Base-by-base conservation (phyloP, 2,329 filamentous ascomycete species). In the Akanthomyces uredinophilus region DNA sequence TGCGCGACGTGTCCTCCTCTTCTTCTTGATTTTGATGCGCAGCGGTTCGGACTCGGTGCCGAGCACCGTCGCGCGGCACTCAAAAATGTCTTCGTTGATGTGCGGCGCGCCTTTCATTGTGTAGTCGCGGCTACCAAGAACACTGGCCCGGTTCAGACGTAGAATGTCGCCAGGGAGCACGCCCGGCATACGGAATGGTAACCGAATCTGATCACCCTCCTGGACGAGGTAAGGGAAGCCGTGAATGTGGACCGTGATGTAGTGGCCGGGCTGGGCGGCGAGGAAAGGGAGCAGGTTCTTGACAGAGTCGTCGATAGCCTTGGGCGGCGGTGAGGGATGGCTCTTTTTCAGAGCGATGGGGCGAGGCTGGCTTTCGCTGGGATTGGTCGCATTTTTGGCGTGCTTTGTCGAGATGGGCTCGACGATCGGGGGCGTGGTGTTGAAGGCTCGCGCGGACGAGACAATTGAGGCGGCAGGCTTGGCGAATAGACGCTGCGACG, bases 41-140 rank as follows among this genome's bases (percentile, higher is more conserved):
- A 94, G 74, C 39, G 91, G 90, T 78, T 93, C 90, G 62, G 86
- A 84, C 78, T 98, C 95, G 7, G 89, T 85, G 6, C 92, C 94
- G 65, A 95, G 83, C 29, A 99, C 92, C 39, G 88, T 86, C 18
- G 93, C 91, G 63, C 92, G 84, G 75, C 92, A 96, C 72, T 91
- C 89, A 70, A 92, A 98, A 63, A 96, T 75, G 60, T 86, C 78
- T 75, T 94, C 89, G 73, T 97, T 92, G 65, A 98, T 78, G 72
- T 90, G 94, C n/a, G 90, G 87, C 5, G 83, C 78, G 5, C 90
- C 91, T 74, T 92, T 91, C 66, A 98, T 81, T 5, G 94, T 97
- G 77, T 91, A 96, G 74, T 98, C 94, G 66, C 95, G 84, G 67
- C 88, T 94, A 32, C 95, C 95, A 50, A 99, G 78, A 60, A 88